Base-by-base conservation (phyloP, 768 basidiomycete species). In the Calocera viscosa region DNA sequence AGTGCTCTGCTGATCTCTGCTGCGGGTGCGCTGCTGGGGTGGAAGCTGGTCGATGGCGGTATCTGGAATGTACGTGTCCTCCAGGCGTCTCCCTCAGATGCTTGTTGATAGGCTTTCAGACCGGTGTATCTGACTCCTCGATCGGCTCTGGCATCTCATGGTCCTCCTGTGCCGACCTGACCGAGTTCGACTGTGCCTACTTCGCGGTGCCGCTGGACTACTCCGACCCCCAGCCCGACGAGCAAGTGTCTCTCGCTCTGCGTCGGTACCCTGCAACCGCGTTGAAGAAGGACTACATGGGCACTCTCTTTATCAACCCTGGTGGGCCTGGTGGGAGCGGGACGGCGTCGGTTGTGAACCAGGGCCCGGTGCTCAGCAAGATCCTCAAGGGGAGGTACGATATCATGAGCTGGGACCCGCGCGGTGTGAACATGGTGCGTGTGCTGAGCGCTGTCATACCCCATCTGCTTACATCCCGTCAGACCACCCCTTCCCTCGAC, bases 321-420 rank as follows among this genome's bases (percentile, higher is more conserved):
- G 70, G 71, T 11, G 71, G 71, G 1, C 71, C 72, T 0, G 72
- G 72, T 0, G 72, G 69, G 1, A 65, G 67, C 11, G 72, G 72
- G 0, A 71, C 70, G 0, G 35, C 35, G 14, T 32, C 65, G 0
- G 35, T 72, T 19, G 40, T 68, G 16, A 24, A 49, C 0, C 47
- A 64, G 14, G 70, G 66, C 0, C 11, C n/a, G 0, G 17, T 34
- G 10, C 41, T 72, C 24, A 32, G 67, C 0, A 34, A 30, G 12
- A 66, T 71, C 30, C 30, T 70, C 39, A 38, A 49, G 7, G 49
- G 49, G 11, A 41, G 49, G 22, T 66, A 43, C 28, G 66, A 66
- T 35, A 49, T 66, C 7, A 12, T 66, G 10, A 53, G 49, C 12
- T 63, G 49, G 49, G 66, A 66, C 39, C 66, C 66, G n/a, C 30